These are phyloP conservation scores for Domatiomyces catenatus DNA, from an alignment of 2,329 filamentous ascomycete species.

Conservation along the genomic window DNA sequence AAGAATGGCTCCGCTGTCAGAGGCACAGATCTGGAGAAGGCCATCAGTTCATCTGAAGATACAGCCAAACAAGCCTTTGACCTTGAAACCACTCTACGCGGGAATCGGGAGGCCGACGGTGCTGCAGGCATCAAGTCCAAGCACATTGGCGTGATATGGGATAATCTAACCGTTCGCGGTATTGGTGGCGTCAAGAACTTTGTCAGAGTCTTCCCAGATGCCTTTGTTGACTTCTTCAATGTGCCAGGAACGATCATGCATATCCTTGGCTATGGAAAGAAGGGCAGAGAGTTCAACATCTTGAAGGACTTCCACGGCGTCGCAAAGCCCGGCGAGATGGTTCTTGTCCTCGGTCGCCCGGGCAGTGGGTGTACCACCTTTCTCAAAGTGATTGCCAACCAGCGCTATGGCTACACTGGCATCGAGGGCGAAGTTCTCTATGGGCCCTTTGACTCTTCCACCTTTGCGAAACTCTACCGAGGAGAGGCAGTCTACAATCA, in stretches of 20 bases:
- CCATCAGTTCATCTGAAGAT: constrained; percentile 24
- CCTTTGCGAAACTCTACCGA: constrained; percentile 52
- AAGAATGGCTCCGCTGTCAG: constrained; percentile 21
- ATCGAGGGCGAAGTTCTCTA: constrained; percentile 58
- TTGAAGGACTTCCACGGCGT: constrained; percentile 53
- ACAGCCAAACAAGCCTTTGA: constrained; percentile 51
- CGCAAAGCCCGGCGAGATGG: constrained; percentile 58
- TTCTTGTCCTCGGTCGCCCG: constrained; percentile 58
- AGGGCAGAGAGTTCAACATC: constrained; percentile 57
- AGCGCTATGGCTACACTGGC: constrained; percentile 47
- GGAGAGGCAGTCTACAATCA: constrained; percentile 67
- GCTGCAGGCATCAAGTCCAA: constrained; percentile 69
- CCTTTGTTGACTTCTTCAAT: constrained; percentile 63
- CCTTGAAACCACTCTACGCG: constrained; percentile 57
- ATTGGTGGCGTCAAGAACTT: constrained; percentile 60
- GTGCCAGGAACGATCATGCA: constrained; percentile 48
- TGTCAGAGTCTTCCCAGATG: constrained; percentile 60
- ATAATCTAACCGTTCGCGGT: constrained; percentile 59
- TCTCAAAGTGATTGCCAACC: constrained; percentile 59
- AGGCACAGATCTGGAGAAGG: constrained; percentile 45
- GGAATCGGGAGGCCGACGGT: constrained; percentile 53
- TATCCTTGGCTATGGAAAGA: constrained; percentile 50
- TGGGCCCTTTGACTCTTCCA: constrained; percentile 52
- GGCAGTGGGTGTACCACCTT: constrained; percentile 65
- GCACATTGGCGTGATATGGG: constrained; percentile 63